Base-by-base conservation (phyloP, 441 rosid genomes). In the Raphanus hybrid region DNA sequence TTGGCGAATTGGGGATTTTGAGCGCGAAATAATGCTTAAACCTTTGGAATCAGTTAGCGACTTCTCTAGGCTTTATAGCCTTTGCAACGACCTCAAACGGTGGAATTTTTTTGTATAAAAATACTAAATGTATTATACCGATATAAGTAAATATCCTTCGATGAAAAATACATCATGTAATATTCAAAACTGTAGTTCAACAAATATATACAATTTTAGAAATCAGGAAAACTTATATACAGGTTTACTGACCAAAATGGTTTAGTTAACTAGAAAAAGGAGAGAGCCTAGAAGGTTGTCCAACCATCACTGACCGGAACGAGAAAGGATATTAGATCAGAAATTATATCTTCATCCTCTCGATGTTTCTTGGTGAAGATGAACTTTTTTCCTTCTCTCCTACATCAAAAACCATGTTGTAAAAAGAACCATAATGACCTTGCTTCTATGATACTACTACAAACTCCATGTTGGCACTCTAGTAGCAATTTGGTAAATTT, bases 21-120 rank as follows among this genome's bases (percentile, higher is more conserved):
- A 77, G 77, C 82, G 80, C 82, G 63, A 83, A 82, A 75, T n/a
- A 61, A 64, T 66, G 27, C 16, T 15, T 27, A 1, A 63, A 48
- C 76, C 76, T 63, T 73, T 48, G 69, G 69, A 10, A 0, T 63
- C 62, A 16, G 3, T 32, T 50, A 45, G 69, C 26, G 58, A 27
- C 2, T 60, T 59, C 54, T 11, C 16, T 34, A 10, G 4, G 12
- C 29, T 3, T 20, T 18, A 57, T 18, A 58, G 62, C n/a, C 61
- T 20, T 23, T 50, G 18, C 5, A 50, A 20, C 61, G 32, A 20
- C 5, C 6, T 18, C 9, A 9, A 10, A 58, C 12, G n/a, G n/a
- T 4, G 5, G 5, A 29, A 29, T 29, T 29, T 1, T 45, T 48
- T n/a, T 14, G 16, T 4, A n/a, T 48, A n/a, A 48, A 45, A 48